Base-by-base conservation (phyloP, 2,329 filamentous ascomycete species). In the Pseudogymnoascus sp. region DNA sequence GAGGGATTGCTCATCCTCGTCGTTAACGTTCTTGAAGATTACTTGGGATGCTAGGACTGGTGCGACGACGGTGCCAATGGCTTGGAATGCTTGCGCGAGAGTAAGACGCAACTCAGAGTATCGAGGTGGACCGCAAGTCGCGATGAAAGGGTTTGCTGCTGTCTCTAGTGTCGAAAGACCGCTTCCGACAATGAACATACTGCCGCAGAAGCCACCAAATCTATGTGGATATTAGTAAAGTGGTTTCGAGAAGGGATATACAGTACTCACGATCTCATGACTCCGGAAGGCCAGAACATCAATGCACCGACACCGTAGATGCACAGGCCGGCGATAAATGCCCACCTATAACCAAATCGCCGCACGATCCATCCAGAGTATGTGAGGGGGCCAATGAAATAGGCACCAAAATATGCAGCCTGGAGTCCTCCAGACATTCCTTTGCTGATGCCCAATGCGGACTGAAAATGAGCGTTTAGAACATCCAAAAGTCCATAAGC, bases 41-140 rank as follows among this genome's bases (percentile, higher is more conserved):
- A 87, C 85, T 62, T 85, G 85, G 1, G 84, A 86, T 41, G 85
- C 88, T 8, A 91, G 76, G 0, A 90, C 81, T 1, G 88, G 88
- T 0, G 86, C 86, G 35, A 90, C 76, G 56, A 90, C 84, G 7
- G 85, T 86, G 35, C 87, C 88, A 56, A 90, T 82, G 60, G 85
- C 88, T 68, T 91, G 88, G 74, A 91, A 86, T 60, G 86, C 85
- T 71, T 92, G 88, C 1, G 87, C 85, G 59, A 90, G 75, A 72
- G 91, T 88, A 75, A 91, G 84, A 65, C 88, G 83, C 63, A 90
- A 78, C 67, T 89, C 87, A 5, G 86, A 82, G 71, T 85, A 89
- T 64, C 81, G 80, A 5, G 88, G 85, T 3, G 87, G 88, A 45
- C 39, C 39, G 39, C 39, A 45, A 45, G 80, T 76, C 73, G 61